These are phyloP conservation scores for Hypoxylon sp. DNA, from an alignment of 2,329 filamentous ascomycete species.

Conservation along the genomic window DNA sequence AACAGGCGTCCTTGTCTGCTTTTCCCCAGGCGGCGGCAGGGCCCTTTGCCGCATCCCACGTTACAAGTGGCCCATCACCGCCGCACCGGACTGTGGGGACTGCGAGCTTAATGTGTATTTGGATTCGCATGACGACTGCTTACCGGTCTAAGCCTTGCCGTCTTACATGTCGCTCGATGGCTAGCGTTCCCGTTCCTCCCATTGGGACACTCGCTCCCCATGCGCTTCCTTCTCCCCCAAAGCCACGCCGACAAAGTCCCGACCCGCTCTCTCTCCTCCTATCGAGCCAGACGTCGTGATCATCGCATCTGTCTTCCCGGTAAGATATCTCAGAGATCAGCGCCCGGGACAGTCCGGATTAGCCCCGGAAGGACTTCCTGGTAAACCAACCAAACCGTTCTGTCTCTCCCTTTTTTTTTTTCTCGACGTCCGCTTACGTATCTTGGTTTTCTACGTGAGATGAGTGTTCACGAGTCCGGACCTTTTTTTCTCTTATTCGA, in stretches of 20 bases:
- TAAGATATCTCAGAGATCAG: too few species aligned
- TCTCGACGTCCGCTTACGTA: too few species aligned
- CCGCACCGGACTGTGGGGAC: not conserved
- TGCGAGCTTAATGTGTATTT: not conserved
- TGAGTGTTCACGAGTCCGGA: too few species aligned
- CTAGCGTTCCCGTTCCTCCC: not conserved
- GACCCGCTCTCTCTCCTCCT: too few species aligned
- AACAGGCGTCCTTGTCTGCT: not conserved
- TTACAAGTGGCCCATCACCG: conserved; percentile 5
- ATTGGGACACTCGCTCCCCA: conserved; percentile 11
- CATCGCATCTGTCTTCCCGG: too few species aligned
- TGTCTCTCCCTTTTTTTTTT: too few species aligned
- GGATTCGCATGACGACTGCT: conserved; percentile 7
- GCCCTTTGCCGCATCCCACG: conserved; percentile 13
- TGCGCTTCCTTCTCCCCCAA: not conserved
- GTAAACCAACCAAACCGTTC: too few species aligned
- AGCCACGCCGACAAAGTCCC: conserved; percentile 33
- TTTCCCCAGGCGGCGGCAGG: not conserved
- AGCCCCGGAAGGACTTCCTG: too few species aligned
- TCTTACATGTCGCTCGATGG: conserved; percentile 21
- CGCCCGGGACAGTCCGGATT: too few species aligned
- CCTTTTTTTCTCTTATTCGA: too few species aligned
- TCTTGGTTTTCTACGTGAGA: too few species aligned
- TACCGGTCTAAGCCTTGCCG: conserved; percentile 27
- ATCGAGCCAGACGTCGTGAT: too few species aligned